phyloP scores from a whole-genome alignment of 164 flowering plant genomes.

The Cinnamomum chago region DNA sequence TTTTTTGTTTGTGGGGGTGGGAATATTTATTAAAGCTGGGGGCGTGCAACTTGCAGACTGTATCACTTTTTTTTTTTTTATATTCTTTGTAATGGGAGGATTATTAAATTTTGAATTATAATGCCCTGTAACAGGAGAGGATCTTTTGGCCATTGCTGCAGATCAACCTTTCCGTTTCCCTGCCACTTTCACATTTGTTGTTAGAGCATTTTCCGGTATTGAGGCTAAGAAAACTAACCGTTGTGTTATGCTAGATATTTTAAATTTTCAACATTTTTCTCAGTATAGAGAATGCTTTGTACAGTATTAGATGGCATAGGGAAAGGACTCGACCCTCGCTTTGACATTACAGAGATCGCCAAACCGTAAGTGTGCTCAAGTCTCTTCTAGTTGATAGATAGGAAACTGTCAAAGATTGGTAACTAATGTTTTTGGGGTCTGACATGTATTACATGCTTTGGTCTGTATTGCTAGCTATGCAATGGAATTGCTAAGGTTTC shows the following conservation, averaged over 20 bases:
- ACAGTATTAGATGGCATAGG: conserved; percentile 98
- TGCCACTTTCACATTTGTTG: conserved; percentile 98
- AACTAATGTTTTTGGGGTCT: conserved; percentile 10
- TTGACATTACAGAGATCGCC: conserved; percentile 96
- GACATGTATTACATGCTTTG: conserved; percentile 3
- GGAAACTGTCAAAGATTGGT: conserved; percentile 3
- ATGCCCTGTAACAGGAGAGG: conserved; percentile 70
- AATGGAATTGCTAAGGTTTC: conserved; percentile 76
- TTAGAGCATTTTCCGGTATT: conserved; percentile 94
- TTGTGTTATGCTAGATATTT: conserved; percentile 5
- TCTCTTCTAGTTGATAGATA: neutral
- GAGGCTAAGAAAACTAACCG: conserved; percentile 1
- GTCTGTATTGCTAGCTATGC: conserved; percentile 61
- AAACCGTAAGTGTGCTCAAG: conserved; percentile 75
- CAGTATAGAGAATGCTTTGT: neutral
- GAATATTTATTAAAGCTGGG: too few relatives aligned
- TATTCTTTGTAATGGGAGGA: neutral
- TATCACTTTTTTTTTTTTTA: too few relatives aligned
- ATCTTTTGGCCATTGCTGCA: conserved; percentile 87
- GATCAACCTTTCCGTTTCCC: conserved; percentile 99
- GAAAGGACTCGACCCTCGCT: conserved; percentile 96
- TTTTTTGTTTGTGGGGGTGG: too few relatives aligned
- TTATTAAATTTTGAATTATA: conserved; percentile 5
- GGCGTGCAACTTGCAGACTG: neutral
- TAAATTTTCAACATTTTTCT: conserved; percentile 10